These are phyloP conservation scores for Besnoitia besnoiti DNA, from an alignment of 169 alveolate genomes.

Conservation along the genomic window DNA sequence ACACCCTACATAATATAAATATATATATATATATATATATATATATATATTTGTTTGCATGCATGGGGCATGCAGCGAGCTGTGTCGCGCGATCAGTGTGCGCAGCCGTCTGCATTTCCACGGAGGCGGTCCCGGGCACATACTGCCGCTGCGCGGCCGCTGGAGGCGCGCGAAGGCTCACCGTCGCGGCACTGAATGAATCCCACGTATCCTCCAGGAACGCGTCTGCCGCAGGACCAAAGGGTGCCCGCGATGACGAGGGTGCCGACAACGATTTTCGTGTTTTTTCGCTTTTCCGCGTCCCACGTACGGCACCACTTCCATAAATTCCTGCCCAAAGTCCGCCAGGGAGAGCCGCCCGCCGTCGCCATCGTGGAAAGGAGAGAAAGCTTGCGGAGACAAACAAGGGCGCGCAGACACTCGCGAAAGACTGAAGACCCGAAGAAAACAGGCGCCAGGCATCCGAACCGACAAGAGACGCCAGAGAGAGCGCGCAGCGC, in stretches of 20 bases:
- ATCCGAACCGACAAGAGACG: not conserved
- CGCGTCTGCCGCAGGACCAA: constrained; percentile 29
- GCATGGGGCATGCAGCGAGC: too few relatives aligned
- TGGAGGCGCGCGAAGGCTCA: not conserved
- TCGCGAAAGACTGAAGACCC: too few relatives aligned
- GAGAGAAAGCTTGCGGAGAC: too few relatives aligned
- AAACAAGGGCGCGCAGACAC: too few relatives aligned
- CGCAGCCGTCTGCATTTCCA: too few relatives aligned
- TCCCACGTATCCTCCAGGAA: constrained; percentile 34
- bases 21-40: not conserved
- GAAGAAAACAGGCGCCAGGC: not conserved
- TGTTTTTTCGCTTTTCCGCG: not conserved
- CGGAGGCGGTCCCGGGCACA: too few relatives aligned
- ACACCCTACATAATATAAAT: not conserved
- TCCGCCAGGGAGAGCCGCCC: not conserved
- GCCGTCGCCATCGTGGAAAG: not conserved
- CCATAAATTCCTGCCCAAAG: not conserved
- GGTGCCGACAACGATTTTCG: not conserved
- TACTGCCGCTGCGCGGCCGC: too few relatives aligned
- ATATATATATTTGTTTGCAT: too few relatives aligned
- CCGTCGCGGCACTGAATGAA: constrained; percentile 22
- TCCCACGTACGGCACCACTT: not conserved
- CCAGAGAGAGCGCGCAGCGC: too few relatives aligned
- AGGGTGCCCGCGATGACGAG: not conserved
- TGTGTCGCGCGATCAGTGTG: too few relatives aligned